Conservation (phyloP, 495 filamentous ascomycete species). For the Recurvomyces mirabilis region DNA sequence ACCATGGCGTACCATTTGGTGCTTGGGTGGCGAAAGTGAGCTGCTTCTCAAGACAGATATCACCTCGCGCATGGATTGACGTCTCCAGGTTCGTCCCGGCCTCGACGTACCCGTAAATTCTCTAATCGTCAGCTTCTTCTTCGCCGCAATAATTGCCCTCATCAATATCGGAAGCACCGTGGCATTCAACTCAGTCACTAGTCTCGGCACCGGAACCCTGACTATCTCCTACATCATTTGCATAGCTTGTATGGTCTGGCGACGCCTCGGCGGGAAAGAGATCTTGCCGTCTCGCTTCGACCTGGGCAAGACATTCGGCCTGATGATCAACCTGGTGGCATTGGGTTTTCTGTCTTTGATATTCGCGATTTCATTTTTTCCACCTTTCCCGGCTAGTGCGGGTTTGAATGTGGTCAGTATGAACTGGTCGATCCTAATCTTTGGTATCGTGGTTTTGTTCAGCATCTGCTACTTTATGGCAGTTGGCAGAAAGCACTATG, state of each 20-base stretch:
- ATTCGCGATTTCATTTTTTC: constrained; percentile 38
- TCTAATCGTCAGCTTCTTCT: constrained; percentile 29
- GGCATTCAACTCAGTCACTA: constrained; percentile 40
- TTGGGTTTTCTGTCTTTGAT: constrained; percentile 35
- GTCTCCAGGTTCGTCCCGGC: background rate
- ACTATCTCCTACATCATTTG: constrained; percentile 14
- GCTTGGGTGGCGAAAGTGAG: constrained; percentile 1
- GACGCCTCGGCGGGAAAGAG: constrained; percentile 23
- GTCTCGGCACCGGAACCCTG: constrained; percentile 22
- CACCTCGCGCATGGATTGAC: background rate
- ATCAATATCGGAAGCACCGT: constrained; percentile 40
- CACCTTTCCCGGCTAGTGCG: too few species aligned
- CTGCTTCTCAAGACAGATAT: too few species aligned
- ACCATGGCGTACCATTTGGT: constrained; percentile 48
- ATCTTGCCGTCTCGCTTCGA: constrained; percentile 22
- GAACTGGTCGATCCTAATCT: constrained; percentile 28
- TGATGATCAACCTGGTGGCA: constrained; percentile 35
- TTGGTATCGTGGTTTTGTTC: constrained; percentile 19
- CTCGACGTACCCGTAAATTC: constrained; percentile 12
- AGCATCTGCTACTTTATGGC: constrained; percentile 20
- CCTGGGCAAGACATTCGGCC: constrained; percentile 26
- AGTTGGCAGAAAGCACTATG: constrained; percentile 22
- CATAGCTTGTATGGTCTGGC: constrained; percentile 16
- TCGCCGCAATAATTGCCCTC: constrained; percentile 32
- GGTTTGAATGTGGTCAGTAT: too few species aligned